Percentiles rank a stretch among this genome's conserved stretches.
Evolutionary conservation across 2,329 filamentous ascomycete genomes (phyloP).

Genomic region (Pseudocercospora crystallina): DNA sequence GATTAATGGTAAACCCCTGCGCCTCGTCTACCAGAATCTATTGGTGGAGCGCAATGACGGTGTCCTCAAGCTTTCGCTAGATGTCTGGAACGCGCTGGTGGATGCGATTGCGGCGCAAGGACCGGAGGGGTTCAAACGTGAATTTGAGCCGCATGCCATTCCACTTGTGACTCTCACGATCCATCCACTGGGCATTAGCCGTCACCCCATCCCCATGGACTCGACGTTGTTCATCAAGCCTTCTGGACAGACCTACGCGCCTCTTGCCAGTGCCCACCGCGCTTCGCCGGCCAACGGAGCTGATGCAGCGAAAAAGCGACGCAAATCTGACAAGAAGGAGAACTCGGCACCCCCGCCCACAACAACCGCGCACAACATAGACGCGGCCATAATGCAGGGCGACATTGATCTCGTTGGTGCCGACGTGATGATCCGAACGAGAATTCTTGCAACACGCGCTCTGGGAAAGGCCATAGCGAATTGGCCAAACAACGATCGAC

Average conservation of each 20-base stretch:
- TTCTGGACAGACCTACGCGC: conserved; percentile 79
- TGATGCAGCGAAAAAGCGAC: conserved; percentile 70
- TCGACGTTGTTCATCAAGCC: conserved; percentile 85
- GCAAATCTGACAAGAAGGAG: conserved; percentile 76
- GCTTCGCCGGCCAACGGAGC: conserved; percentile 54
- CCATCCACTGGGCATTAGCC: conserved; percentile 87
- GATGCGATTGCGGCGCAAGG: conserved; percentile 62
- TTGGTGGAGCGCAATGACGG: conserved; percentile 86
- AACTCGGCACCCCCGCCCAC: conserved; percentile 59
- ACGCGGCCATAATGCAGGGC: conserved; percentile 96
- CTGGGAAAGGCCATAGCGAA: conserved; percentile 80
- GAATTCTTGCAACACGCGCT: conserved; percentile 81
- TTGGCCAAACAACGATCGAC: conserved; percentile 62
- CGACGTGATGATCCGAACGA: conserved; percentile 83
- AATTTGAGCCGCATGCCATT: conserved; percentile 73
- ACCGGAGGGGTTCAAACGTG: conserved; percentile 64
- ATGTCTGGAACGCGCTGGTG: conserved; percentile 82
- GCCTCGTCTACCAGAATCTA: conserved; percentile 91
- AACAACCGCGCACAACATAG: conserved; percentile 83
- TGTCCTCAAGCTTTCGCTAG: conserved; percentile 77
- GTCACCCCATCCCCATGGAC: conserved; percentile 91
- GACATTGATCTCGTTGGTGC: conserved; percentile 92
- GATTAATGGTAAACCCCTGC: conserved; percentile 85
- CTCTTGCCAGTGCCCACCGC: conserved; percentile 41
- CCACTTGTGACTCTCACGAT: conserved; percentile 82